A percentile compares a stretch with the other conserved stretches of the same genome.
phyloP scores from a whole-genome alignment of 768 basidiomycete species.

The Jaapia argillacea region DNA sequence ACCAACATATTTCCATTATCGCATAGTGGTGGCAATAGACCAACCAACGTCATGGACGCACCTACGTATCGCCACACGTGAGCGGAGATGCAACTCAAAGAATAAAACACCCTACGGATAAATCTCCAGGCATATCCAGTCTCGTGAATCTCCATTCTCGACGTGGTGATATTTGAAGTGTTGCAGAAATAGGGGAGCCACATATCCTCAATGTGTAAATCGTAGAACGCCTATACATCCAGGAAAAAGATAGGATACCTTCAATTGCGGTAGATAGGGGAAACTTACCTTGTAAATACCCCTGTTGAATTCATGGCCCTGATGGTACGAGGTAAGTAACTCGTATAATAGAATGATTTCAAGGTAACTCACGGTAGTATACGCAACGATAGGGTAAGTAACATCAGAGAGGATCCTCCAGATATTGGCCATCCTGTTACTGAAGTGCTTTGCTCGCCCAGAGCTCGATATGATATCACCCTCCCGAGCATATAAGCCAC shows the following conservation, averaged over 20 bases:
- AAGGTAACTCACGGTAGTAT: constrained; percentile 62
- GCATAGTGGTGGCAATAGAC: constrained; percentile 87
- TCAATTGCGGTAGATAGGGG: not conserved
- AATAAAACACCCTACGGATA: constrained; percentile 46
- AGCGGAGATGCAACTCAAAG: not conserved
- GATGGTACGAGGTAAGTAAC: too few species aligned
- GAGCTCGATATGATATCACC: constrained; percentile 81
- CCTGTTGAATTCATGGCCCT: constrained; percentile 95
- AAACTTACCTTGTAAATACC: constrained; percentile 74
- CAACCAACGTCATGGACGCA: constrained; percentile 96
- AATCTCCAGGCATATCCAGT: constrained; percentile 98
- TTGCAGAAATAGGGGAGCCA: constrained; percentile 99
- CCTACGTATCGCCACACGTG: constrained; percentile 31
- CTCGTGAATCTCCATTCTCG: constrained; percentile 94
- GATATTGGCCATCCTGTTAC: constrained; percentile 84
- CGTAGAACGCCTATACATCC: constrained; percentile 78
- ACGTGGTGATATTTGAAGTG: constrained; percentile 93
- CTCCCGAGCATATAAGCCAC: constrained; percentile 91
- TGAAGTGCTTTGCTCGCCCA: constrained; percentile 87
- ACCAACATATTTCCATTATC: constrained; percentile 91
- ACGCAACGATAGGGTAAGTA: constrained; percentile 86
- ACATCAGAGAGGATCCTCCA: constrained; percentile 93
- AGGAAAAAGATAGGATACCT: constrained; percentile 5
- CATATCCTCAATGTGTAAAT: constrained; percentile 94
- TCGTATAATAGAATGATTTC: too few species aligned